These are phyloP conservation scores for Hanseniaspora meyeri DNA, from an alignment of 805 yeast genomes.

Conservation along the genomic window DNA sequence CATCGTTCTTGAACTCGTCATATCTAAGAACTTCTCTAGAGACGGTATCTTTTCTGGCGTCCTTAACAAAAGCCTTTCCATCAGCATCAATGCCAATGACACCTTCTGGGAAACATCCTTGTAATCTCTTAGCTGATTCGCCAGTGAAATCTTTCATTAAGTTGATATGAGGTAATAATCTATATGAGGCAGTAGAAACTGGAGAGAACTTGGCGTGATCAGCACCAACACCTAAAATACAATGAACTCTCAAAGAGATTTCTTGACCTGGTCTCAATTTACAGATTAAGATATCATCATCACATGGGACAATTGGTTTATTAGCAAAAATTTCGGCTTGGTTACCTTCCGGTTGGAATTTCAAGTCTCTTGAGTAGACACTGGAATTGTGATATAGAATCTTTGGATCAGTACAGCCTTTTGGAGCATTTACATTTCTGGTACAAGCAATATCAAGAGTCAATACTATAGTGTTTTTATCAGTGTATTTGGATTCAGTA, in stretches of 20 bases:
- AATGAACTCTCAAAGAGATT: conserved; percentile 78
- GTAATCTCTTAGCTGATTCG: conserved; percentile 62
- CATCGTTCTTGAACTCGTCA: conserved; percentile 78
- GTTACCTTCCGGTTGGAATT: conserved; percentile 82
- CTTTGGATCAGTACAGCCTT: conserved; percentile 66
- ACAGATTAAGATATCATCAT: conserved; percentile 81
- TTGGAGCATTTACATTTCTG: conserved; percentile 70
- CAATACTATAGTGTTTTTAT: conserved; percentile 79
- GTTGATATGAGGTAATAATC: conserved; percentile 78
- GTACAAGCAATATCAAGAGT: conserved; percentile 73
- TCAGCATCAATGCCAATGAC: conserved; percentile 57
- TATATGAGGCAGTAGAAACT: conserved; percentile 89
- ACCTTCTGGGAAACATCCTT: conserved; percentile 85
- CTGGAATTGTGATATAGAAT: conserved; percentile 71
- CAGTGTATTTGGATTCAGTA: conserved; percentile 43
- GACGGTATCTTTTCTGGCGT: conserved; percentile 90
- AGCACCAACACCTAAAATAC: conserved; percentile 79
- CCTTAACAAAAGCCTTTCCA: conserved; percentile 68
- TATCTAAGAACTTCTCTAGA: conserved; percentile 93
- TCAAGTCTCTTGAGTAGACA: conserved; percentile 80
- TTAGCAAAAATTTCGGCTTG: conserved; percentile 62
- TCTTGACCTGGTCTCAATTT: conserved; percentile 96
- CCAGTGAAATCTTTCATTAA: conserved; percentile 67
- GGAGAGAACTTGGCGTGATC: conserved; percentile 98
- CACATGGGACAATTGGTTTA: conserved; percentile 59